Percentiles rank a stretch among this genome's conserved stretches.
Conservation (phyloP, 495 filamentous ascomycete genomes). For the Aspergillus leporis region DNA sequence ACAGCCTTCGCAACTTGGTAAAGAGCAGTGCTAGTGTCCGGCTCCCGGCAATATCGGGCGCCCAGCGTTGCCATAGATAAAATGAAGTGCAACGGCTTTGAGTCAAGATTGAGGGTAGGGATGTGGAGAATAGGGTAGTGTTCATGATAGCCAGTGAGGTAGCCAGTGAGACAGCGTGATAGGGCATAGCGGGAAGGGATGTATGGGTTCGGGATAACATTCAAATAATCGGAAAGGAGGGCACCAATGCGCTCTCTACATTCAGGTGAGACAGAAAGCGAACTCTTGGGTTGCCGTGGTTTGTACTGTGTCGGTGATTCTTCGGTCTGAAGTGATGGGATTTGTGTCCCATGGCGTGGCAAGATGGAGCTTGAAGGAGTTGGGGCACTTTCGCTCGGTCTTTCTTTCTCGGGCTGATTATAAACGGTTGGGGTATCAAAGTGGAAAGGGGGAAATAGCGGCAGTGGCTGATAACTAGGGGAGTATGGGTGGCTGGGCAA, state of each 20-base stretch:
- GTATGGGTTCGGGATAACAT: conserved; percentile 38
- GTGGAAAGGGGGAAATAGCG: conserved; percentile 36
- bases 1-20: conserved; percentile 45
- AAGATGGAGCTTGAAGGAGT: conserved; percentile 38
- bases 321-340: conserved; percentile 42
- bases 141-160: conserved; percentile 66
- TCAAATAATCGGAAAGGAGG: conserved; percentile 28
- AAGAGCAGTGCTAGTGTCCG: conserved; percentile 47
- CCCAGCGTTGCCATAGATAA: conserved; percentile 66
- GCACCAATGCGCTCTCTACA: conserved; percentile 35
- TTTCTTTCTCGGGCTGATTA: conserved; percentile 25
- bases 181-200: conserved; percentile 60
- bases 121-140: conserved; percentile 70
- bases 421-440: conserved; percentile 34
- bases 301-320: conserved; percentile 32
- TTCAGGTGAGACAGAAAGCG: conserved; percentile 37
- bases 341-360: conserved; percentile 39
- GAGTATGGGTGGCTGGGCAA: conserved; percentile 43
- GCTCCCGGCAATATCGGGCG: conserved; percentile 59
- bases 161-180: conserved; percentile 65
- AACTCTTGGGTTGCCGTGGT: conserved; percentile 31
- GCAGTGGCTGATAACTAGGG: conserved; percentile 40
- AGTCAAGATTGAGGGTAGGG: conserved; percentile 57
- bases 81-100: conserved; percentile 57
- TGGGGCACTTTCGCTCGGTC: conserved; percentile 15